phyloP scores from a whole-genome alignment of 192 early-diverging fungal species.

The Coemansia sp. region DNA sequence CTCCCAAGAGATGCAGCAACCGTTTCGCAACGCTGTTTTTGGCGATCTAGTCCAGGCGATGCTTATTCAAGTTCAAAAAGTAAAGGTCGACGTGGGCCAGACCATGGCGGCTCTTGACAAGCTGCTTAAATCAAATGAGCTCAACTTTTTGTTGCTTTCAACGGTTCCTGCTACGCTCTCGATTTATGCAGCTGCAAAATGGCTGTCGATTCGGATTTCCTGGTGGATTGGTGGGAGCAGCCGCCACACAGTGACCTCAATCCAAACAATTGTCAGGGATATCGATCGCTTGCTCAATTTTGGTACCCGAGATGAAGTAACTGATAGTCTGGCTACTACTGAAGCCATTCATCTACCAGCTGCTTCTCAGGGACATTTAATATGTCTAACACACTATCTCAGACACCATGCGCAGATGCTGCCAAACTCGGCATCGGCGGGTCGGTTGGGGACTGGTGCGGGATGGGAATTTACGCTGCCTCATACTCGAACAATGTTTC shows the following conservation, averaged over 20 bases:
- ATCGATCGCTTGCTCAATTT: slow-evolving; percentile 62
- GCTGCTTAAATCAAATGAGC: slow-evolving; percentile 88
- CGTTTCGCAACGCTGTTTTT: slow-evolving; percentile 53
- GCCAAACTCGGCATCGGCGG: slow-evolving; percentile 26
- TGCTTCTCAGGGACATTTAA: slow-evolving; percentile 26
- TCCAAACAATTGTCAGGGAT: slow-evolving; percentile 57
- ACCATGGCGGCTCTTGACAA: slow-evolving; percentile 93
- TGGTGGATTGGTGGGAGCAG: slow-evolving; percentile 42
- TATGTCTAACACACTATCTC: slow-evolving; percentile 57
- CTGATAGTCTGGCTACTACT: background rate
- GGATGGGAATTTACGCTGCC: slow-evolving; percentile 52
- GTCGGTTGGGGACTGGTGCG: slow-evolving; percentile 14
- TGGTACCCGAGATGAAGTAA: slow-evolving; percentile 6
- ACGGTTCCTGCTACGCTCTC: slow-evolving; percentile 70
- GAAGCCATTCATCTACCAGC: slow-evolving; percentile 2
- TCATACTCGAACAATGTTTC: slow-evolving; percentile 58
- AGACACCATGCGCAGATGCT: slow-evolving; percentile 60
- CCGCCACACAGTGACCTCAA: slow-evolving; percentile 46
- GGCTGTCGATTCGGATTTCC: slow-evolving; percentile 38
- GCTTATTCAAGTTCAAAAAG: slow-evolving; percentile 87
- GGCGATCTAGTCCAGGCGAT: slow-evolving; percentile 71
- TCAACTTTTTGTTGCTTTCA: slow-evolving; percentile 91
- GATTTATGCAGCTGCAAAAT: slow-evolving; percentile 52
- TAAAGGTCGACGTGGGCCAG: slow-evolving; percentile 89
- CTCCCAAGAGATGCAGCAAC: slow-evolving; percentile 67